Evolutionary conservation across 106 monocot species (phyloP).

Genomic region (Dendrobium nobile): DNA sequence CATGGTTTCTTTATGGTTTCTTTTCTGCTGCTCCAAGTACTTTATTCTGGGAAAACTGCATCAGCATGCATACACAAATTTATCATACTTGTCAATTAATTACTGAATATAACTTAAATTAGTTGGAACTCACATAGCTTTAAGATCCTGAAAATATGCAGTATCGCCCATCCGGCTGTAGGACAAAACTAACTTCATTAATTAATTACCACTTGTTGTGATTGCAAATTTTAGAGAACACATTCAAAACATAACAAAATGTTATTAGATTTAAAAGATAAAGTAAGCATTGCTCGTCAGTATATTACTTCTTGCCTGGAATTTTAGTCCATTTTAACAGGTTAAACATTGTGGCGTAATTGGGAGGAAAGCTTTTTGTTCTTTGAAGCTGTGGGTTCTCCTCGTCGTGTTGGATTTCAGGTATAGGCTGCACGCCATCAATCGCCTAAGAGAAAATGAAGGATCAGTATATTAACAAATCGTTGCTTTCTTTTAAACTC

Average conservation of each 20-base stretch:
- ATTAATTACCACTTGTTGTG: neutral
- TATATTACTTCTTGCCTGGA: neutral
- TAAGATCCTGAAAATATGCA: neutral
- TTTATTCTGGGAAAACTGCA: neutral
- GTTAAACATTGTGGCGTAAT: neutral
- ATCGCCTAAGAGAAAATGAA: neutral
- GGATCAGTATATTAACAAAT: too few relatives aligned
- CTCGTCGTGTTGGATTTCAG: neutral
- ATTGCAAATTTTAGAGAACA: too few relatives aligned
- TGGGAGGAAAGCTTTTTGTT: constrained; percentile 8
- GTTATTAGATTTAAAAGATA: neutral
- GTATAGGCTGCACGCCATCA: neutral
- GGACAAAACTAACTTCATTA: neutral
- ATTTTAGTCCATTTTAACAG: neutral
- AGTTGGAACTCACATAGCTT: constrained; percentile 11
- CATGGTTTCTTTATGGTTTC: constrained; percentile 6
- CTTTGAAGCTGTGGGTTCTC: neutral
- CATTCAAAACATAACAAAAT: too few relatives aligned
- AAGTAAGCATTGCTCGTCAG: neutral
- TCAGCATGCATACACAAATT: too few relatives aligned
- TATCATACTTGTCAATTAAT: neutral
- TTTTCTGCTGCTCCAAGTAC: constrained; percentile 5
- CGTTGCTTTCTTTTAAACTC: too few relatives aligned
- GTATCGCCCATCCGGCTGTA: constrained; percentile 4
- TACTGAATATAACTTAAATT: neutral